Percentiles rank a stretch among this genome's conserved stretches.
These are phyloP conservation scores for Globomyces sp. DNA, from an alignment of 371 early-diverging fungal genomes.

Conservation along the genomic window DNA sequence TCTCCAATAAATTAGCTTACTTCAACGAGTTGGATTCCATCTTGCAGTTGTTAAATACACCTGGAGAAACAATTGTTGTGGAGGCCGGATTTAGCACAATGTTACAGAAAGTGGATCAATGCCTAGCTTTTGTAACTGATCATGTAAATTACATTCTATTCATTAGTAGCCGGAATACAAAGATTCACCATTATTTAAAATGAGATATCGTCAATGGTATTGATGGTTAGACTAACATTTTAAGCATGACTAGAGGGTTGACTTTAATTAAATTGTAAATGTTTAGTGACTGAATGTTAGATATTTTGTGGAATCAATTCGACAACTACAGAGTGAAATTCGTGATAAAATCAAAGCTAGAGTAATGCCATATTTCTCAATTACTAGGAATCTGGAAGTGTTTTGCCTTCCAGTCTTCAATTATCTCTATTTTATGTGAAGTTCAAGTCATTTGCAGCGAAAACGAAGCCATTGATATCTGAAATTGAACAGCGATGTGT, in stretches of 20 bases:
- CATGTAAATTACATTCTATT: conserved; percentile 53
- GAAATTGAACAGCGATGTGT: conserved; percentile 73
- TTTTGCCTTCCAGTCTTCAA: conserved; percentile 30
- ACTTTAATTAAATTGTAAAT: conserved; percentile 78
- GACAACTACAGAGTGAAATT: conserved; percentile 62
- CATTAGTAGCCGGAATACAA: conserved; percentile 46
- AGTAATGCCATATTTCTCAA: conserved; percentile 23
- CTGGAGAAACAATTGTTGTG: conserved; percentile 79
- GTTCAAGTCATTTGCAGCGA: conserved; percentile 67
- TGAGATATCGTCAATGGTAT: conserved; percentile 82
- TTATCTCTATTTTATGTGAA: conserved; percentile 69
- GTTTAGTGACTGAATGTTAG: no score
- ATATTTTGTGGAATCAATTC: conserved; percentile 66
- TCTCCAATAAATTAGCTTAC: conserved; percentile 63
- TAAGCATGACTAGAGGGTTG: conserved; percentile 75
- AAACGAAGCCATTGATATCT: conserved; percentile 58
- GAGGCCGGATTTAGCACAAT: conserved; percentile 75
- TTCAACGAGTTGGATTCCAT: conserved; percentile 82
- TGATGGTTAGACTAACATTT: background rate
- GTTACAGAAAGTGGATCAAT: conserved; percentile 72
- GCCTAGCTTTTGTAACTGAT: conserved; percentile 70
- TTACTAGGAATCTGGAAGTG: conserved; percentile 14
- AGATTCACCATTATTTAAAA: conserved; percentile 84
- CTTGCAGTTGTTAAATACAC: conserved; percentile 70
- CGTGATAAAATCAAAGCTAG: conserved; percentile 41